These are phyloP conservation scores for Populus tremula DNA, from an alignment of 345 rosid species.

Conservation along the genomic window DNA sequence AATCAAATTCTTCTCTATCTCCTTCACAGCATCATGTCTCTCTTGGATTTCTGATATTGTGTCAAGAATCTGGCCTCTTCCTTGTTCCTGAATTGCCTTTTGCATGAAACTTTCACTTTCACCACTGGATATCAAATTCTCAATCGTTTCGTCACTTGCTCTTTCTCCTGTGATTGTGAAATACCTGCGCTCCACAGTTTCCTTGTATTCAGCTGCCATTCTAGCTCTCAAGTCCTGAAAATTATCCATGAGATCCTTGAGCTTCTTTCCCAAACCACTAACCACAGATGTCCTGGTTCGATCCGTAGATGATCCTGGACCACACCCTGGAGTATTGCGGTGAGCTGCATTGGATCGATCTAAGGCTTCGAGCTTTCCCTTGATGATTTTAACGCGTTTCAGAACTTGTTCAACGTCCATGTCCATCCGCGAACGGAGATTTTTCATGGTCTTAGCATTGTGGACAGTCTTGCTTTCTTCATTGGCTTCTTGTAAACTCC, in stretches of 20 bases:
- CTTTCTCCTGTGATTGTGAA: constrained; percentile 72
- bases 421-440: constrained; percentile 63
- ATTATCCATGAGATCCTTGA: constrained; percentile 70
- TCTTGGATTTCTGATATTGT: constrained; percentile 86
- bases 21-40: constrained; percentile 76
- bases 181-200: constrained; percentile 76
- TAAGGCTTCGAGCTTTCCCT: constrained; percentile 67
- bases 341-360: constrained; percentile 64
- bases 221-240: constrained; percentile 58
- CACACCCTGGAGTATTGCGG: constrained; percentile 60
- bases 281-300: constrained; percentile 78
- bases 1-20: constrained; percentile 75
- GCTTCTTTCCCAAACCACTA: constrained; percentile 67
- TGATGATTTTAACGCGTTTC: constrained; percentile 59
- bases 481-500: constrained; percentile 62
- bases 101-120: constrained; percentile 81
- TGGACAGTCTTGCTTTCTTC: constrained; percentile 67
- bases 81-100: constrained; percentile 83
- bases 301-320: constrained; percentile 78
- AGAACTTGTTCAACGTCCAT: constrained; percentile 56
- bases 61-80: constrained; percentile 78
- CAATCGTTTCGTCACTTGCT: constrained; percentile 71
- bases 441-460: constrained; percentile 60
- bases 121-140: constrained; percentile 72
- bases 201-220: constrained; percentile 64